Base-by-base conservation (phyloP, 2,329 filamentous ascomycete genomes). In the Claviceps spartinae region DNA sequence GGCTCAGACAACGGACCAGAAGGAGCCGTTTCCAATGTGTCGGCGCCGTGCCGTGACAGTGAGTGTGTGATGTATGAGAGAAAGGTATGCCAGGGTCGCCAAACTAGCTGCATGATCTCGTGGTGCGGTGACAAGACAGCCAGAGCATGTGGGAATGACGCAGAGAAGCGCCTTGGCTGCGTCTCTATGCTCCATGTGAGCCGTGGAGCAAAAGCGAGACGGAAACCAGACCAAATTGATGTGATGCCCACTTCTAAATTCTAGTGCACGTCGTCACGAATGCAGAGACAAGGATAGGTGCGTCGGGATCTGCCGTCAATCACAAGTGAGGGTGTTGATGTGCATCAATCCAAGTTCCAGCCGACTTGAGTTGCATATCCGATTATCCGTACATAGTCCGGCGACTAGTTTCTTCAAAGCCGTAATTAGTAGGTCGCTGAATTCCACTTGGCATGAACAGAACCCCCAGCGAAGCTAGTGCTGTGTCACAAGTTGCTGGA, bases 81-180 rank as follows among this genome's bases (percentile, higher is more conserved):
- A 34, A 47, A 36, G 51, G 42, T 42, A 42, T 42, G 14, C 41
- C 42, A 52, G 45, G 24, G 20, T 38, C 37, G 20, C 43, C 49
- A 49, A 24, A 20, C 42, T 26, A 26, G 47, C 49, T 51, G 49
- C 43, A 41, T 46, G 40, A 44, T 36, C 14, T 49, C 47, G 43
- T 40, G 52, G 48, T 40, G 34, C 38, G 18, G 48, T 47, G 52
- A 53, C 52, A 49, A 30, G 52, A 43, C 48, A 53, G 48, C 42
- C 51, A 50, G 26, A 43, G 20, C 43, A 48, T 34, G 40, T 50
- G 40, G 48, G 26, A 50, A 24, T 30, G 22, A 41, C 16, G 18
- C 37, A 41, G 37, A 24, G 16, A 42, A 42, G 44, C 18, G 14
- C 44, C 41, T 47, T 47, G 24, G 26, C 47, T 34, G 40, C 24